A percentile compares a stretch with the other conserved stretches of the same genome.
Conservation (phyloP, 805 yeast species). For the Saccharomycopsis capsularis region DNA sequence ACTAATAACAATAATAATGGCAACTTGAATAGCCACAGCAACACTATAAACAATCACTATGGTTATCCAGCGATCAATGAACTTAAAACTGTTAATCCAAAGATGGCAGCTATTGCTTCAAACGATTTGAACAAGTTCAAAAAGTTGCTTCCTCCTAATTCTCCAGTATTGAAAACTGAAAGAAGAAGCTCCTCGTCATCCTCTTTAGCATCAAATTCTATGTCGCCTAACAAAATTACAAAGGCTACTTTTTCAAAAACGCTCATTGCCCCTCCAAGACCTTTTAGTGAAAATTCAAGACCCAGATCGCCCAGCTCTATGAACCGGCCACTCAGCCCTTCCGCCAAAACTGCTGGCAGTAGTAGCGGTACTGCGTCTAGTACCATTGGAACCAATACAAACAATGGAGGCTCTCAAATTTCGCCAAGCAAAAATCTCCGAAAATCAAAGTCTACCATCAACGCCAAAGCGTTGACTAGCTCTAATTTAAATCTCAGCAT, state of each 20-base stretch:
- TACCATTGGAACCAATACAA: not conserved
- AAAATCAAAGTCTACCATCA: slow-evolving; percentile 14
- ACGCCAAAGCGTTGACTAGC: not conserved
- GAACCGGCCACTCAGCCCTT: slow-evolving; percentile 6
- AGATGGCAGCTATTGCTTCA: slow-evolving; percentile 1
- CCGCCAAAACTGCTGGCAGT: not conserved
- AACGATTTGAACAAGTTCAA: slow-evolving; percentile 16
- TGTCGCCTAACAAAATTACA: slow-evolving; percentile 15
- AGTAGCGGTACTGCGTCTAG: too few relatives aligned
- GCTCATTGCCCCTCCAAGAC: slow-evolving; percentile 10
- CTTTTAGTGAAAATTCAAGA: slow-evolving; percentile 12
- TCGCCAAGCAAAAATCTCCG: slow-evolving; percentile 8
- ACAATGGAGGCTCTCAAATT: not conserved
- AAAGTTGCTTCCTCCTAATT: slow-evolving; percentile 18
- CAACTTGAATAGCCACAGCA: not conserved
- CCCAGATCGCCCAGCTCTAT: slow-evolving; percentile 10
- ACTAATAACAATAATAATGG: slow-evolving; percentile 2
- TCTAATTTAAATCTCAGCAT: not conserved
- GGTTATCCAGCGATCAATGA: too few relatives aligned
- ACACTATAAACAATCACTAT: not conserved
- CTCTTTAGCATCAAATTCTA: not conserved
- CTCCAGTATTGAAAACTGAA: slow-evolving; percentile 10
- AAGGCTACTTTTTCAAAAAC: slow-evolving; percentile 10
- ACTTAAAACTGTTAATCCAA: too few relatives aligned
- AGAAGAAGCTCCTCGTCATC: not conserved